phyloP scores from a whole-genome alignment of 805 yeast genomes.

The Saitoella complicata region DNA sequence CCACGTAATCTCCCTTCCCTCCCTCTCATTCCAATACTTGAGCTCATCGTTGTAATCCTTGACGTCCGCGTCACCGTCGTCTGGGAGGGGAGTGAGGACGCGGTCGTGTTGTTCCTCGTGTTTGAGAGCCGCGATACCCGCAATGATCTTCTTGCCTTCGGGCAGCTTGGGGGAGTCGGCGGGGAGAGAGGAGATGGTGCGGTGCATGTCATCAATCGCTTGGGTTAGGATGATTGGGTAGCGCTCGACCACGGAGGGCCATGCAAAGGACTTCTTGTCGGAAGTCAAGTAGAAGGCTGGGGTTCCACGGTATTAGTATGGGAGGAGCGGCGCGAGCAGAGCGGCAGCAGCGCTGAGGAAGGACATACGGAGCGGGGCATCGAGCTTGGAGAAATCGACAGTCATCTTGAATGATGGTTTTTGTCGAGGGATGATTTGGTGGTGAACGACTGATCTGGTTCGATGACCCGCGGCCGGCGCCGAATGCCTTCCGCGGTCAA shows the following conservation, averaged over 20 bases:
- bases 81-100: constrained; percentile 3
- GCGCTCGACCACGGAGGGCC: constrained; percentile 56
- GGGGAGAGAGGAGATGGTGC: constrained; percentile 10
- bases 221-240: constrained; percentile 76
- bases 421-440: too few species aligned
- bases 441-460: too few species aligned
- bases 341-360: too few species aligned
- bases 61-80: constrained; percentile 11
- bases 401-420: too few species aligned
- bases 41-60: constrained; percentile 44
- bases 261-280: constrained; percentile 68
- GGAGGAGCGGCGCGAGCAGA: too few species aligned
- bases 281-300: constrained; percentile 34
- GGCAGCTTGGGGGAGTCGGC: constrained; percentile 86
- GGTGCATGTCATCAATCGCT: constrained; percentile 43
- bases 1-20: constrained; percentile 35
- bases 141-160: constrained; percentile 24
- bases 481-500: too few species aligned
- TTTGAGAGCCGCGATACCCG: constrained; percentile 22
- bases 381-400: too few species aligned
- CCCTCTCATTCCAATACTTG: constrained; percentile 19
- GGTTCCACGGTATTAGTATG: too few species aligned
- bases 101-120: constrained; percentile 25
- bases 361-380: too few species aligned
- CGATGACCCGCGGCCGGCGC: too few species aligned